Base-by-base conservation (phyloP, 2,329 filamentous ascomycete species). In the Scytalidium lignicola region DNA sequence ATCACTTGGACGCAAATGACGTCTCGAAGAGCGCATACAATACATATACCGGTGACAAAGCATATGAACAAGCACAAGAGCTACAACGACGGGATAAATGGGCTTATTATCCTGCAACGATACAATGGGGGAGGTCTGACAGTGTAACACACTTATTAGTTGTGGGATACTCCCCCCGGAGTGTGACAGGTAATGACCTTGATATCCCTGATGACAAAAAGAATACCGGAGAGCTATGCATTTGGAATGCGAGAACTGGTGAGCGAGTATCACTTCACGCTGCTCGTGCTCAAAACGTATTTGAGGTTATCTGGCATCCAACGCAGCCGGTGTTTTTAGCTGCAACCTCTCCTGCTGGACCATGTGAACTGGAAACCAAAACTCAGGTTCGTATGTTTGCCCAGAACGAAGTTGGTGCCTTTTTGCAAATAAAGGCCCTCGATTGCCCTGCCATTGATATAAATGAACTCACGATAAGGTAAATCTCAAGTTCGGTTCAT, bases 221-320 rank as follows among this genome's bases (percentile, higher is more conserved):
- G n/a, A 72, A 79, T 44, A 74, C 79, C 0, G 82, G 82, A 9
- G 80, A 84, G 57, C 72, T 85, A 2, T 76, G 76, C 39, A 62
- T 85, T 1, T 85, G 80, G 79, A 71, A 85, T 58, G 73, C 75
- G 0, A 48, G 62, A 0, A 67, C 65, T 2, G 48, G 48, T 1
- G 28, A 41, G 0, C 67, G 71, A 41, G 65, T 82, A 41, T 69
- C 67, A 3, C 70, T 85, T 3, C 65, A 71, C 18, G 74, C 75
- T 2, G 75, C 72, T 1, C 74, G 74, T 1, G 74, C 73, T 1
- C 74, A 79, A 42, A 85, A 85, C 49, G 78, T 84, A 1, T 85
- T 85, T 41, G 82, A 85, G 57, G 76, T 84, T 2, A 67, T 73
- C 0, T 85, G 82, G 82, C 82, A 85, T 57, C 81, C 82, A 0